Conservation (phyloP, 179 eudicot genomes). For the Corrigiola litoralis region DNA sequence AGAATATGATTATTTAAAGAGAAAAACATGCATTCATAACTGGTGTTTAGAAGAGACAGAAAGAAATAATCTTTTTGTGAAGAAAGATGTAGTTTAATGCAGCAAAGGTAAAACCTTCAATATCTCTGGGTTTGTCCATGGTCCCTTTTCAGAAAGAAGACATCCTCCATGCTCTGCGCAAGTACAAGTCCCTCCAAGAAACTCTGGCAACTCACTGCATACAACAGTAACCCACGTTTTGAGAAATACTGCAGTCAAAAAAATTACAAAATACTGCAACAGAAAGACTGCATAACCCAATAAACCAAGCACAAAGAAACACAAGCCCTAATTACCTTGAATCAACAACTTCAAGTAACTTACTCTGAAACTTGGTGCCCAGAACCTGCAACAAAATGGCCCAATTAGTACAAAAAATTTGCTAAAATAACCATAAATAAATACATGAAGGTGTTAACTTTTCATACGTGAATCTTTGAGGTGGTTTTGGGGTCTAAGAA, state of each 20-base stretch:
- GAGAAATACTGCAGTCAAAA: neutral
- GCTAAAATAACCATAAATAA: neutral
- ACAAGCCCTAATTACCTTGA: conserved; percentile 37
- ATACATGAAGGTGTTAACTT: neutral
- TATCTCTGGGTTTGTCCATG: conserved; percentile 87
- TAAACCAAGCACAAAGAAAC: neutral
- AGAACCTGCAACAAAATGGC: conserved; percentile 44
- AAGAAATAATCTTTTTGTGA: neutral
- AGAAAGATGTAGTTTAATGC: neutral
- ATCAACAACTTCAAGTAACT: conserved; percentile 60
- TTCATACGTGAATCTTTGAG: conserved; percentile 63
- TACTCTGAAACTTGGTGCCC: conserved; percentile 60
- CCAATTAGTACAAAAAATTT: no score
- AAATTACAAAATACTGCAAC: neutral
- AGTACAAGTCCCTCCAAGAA: conserved; percentile 83
- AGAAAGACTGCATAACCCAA: neutral
- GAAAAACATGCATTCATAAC: neutral
- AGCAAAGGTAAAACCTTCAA: conserved; percentile 46
- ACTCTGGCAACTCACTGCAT: conserved; percentile 88
- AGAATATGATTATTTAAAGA: neutral
- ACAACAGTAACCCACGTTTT: neutral
- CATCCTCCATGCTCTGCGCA: conserved; percentile 89
- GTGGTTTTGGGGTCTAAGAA: conserved; percentile 74
- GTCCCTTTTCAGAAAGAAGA: conserved; percentile 83
- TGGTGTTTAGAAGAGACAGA: neutral